phyloP scores from a whole-genome alignment of 2,329 filamentous ascomycete species.

The Ophiostoma triangulosporum region DNA sequence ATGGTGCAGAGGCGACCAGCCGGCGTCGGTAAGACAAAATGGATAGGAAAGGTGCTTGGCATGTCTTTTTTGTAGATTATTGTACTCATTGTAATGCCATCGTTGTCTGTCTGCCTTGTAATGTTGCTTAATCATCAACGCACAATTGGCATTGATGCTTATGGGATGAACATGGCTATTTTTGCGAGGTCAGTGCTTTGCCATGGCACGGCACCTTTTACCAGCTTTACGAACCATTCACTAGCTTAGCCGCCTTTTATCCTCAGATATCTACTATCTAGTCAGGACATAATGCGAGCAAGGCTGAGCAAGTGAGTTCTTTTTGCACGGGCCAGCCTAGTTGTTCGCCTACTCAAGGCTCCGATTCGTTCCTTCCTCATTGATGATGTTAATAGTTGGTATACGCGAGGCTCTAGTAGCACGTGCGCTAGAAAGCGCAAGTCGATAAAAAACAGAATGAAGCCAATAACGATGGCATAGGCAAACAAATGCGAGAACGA shows the following conservation, averaged over 20 bases:
- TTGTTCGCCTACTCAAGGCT: neutral
- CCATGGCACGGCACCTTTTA: too few species aligned
- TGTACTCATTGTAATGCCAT: neutral
- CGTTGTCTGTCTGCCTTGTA: neutral
- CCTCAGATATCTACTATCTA: neutral
- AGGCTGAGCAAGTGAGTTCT: neutral
- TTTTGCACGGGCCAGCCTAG: neutral
- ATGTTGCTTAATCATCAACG: too few species aligned
- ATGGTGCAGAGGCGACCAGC: slow-evolving; percentile 2
- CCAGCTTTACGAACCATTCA: too few species aligned
- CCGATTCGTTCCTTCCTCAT: neutral
- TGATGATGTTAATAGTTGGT: neutral
- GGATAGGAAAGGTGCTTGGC: neutral
- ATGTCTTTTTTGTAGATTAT: neutral
- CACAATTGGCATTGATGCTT: too few species aligned
- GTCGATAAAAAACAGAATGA: neutral
- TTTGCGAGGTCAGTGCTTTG: too few species aligned
- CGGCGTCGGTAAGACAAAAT: slow-evolving; percentile 1
- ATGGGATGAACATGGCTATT: too few species aligned
- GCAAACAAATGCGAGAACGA: neutral
- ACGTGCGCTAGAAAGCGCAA: neutral
- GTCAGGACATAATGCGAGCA: neutral
- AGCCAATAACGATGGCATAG: too few species aligned
- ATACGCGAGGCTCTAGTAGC: neutral
- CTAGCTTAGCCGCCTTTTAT: too few species aligned